These are phyloP conservation scores for Crepidotus variabilis DNA, from an alignment of 768 basidiomycete species.

Conservation along the genomic window DNA sequence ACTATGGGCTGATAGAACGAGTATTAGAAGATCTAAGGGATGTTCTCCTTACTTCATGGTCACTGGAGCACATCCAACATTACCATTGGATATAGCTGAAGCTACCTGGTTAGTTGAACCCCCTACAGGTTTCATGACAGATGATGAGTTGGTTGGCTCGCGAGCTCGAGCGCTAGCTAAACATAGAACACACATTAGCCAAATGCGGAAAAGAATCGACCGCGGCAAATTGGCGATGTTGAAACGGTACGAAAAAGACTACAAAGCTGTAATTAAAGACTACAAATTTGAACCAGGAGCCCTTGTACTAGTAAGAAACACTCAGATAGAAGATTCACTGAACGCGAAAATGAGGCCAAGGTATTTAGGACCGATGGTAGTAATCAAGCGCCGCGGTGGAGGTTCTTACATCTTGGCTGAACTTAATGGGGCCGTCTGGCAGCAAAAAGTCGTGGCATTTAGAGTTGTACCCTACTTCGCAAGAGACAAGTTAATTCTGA, in stretches of 20 bases:
- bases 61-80: slow-evolving; percentile 25
- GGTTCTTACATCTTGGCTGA: slow-evolving; percentile 2
- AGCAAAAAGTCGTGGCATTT: slow-evolving; percentile 10
- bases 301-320: slow-evolving; percentile 1
- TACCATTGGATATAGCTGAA: slow-evolving; percentile 25
- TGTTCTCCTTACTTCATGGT: slow-evolving; percentile 28
- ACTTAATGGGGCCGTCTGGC: slow-evolving; percentile 4
- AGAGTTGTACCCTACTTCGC: slow-evolving; percentile 12
- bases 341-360: slow-evolving; percentile 18
- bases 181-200: slow-evolving; percentile 16
- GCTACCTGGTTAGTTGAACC: slow-evolving; percentile 22
- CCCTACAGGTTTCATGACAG: slow-evolving; percentile 10
- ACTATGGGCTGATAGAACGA: slow-evolving; percentile 30
- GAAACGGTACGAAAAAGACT: slow-evolving; percentile 3
- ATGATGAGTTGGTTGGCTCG: slow-evolving; percentile 18
- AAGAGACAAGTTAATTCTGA: not conserved
- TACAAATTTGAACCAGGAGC: slow-evolving; percentile 1
- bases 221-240: slow-evolving; percentile 1
- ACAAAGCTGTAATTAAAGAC: slow-evolving; percentile 4
- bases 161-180: slow-evolving; percentile 17
- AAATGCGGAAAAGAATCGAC: slow-evolving; percentile 10
- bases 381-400: slow-evolving; percentile 11
- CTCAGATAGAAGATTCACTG: slow-evolving; percentile 12
- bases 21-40: slow-evolving; percentile 18
- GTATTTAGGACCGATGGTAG: slow-evolving; percentile 24